Evolutionary conservation across 164 flowering plant species (phyloP).

Genomic region (Umbellularia californica): DNA sequence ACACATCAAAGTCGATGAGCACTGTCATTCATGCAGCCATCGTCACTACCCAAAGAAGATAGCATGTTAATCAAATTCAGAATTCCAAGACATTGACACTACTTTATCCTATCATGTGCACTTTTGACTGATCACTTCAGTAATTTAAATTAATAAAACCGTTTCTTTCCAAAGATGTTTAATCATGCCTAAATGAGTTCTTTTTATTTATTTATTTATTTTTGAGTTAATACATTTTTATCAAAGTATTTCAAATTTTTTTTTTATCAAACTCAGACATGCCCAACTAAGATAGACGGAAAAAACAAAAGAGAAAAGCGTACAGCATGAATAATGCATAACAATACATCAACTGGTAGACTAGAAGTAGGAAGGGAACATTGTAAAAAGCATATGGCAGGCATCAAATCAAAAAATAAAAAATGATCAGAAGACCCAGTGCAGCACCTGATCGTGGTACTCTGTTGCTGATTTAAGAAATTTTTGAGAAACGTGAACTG

Average conservation of each 20-base stretch:
- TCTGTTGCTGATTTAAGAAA: slow-evolving; percentile 59
- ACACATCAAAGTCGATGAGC: not conserved
- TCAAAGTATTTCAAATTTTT: not conserved
- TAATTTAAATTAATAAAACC: no score
- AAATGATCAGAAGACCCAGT: not conserved
- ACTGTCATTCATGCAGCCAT: not conserved
- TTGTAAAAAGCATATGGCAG: no score
- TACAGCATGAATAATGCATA: not conserved
- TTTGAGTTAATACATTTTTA: no score
- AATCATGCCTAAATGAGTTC: no score
- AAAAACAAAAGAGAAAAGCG: not conserved
- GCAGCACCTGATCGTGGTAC: slow-evolving; percentile 67
- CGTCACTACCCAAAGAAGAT: not conserved
- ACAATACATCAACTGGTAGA: not conserved
- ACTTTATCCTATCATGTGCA: not conserved
- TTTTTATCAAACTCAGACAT: not conserved
- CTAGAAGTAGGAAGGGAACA: not conserved
- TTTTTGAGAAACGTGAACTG: slow-evolving; percentile 44
- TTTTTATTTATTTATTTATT: no score
- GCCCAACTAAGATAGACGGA: not conserved
- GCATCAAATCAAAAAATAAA: not conserved
- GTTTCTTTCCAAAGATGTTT: not conserved
- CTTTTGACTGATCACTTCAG: not conserved
- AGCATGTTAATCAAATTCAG: not conserved
- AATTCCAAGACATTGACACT: not conserved